These are phyloP conservation scores for Theobroma grandiflorum DNA, from an alignment of 441 rosid genomes.

Conservation along the genomic window DNA sequence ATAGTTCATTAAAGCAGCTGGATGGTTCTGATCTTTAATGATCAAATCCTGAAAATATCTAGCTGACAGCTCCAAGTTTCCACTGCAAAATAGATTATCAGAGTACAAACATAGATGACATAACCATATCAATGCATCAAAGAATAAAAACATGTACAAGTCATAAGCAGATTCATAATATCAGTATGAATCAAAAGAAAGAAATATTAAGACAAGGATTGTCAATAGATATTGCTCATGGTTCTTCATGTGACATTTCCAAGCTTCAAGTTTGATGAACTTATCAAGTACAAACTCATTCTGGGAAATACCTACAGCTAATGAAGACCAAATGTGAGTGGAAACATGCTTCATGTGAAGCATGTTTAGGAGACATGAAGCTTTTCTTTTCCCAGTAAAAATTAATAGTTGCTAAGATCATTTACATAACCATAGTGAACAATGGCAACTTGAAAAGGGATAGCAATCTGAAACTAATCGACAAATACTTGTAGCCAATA, in stretches of 20 bases:
- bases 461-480: not conserved
- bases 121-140: not conserved
- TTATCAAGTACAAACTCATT: not conserved
- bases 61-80: slow-evolving; percentile 79
- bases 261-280: not conserved
- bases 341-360: not conserved
- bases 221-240: not conserved
- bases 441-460: not conserved
- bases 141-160: not conserved
- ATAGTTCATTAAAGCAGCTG: slow-evolving; percentile 83
- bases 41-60: slow-evolving; percentile 89
- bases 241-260: not conserved
- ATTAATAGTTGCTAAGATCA: slow-evolving; percentile 6
- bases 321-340: not conserved
- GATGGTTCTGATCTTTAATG: slow-evolving; percentile 90
- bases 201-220: not conserved
- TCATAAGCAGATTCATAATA: not conserved
- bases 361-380: not conserved
- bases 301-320: not conserved
- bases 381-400: not conserved
- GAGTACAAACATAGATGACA: not conserved
- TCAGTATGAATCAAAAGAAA: not conserved
- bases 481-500: not conserved
- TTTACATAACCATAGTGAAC: not conserved
- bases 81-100: slow-evolving; percentile 55